Percentiles rank a stretch among this genome's conserved stretches.
phyloP scores from a whole-genome alignment of 2,329 filamentous ascomycete species.

The Aspergillus sp. region DNA sequence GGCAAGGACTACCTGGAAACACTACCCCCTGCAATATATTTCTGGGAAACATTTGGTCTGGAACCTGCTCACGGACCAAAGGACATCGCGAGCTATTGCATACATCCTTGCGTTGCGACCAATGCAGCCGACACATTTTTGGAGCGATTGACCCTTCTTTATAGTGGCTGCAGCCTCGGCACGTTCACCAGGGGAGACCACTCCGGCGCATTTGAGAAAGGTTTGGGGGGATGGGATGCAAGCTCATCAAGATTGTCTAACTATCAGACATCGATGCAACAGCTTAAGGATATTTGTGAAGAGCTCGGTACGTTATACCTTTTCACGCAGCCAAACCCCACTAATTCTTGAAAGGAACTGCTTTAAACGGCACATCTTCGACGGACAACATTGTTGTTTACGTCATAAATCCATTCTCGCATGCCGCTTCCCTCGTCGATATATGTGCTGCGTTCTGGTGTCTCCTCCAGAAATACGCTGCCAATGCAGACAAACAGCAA shows the following conservation, averaged over 20 bases:
- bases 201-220: conserved; percentile 44
- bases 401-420: conserved; percentile 61
- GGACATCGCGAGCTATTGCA: conserved; percentile 61
- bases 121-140: conserved; percentile 57
- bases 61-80: conserved; percentile 61
- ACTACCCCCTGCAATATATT: conserved; percentile 59
- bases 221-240: conserved; percentile 43
- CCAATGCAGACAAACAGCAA: conserved; percentile 39
- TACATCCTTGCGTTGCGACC: conserved; percentile 56
- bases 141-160: conserved; percentile 57
- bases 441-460: conserved; percentile 62
- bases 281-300: conserved; percentile 40
- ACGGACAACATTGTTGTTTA: conserved; percentile 59
- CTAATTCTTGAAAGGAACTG: conserved; percentile 35
- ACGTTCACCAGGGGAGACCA: conserved; percentile 51
- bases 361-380: conserved; percentile 38
- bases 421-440: conserved; percentile 51
- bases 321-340: not conserved
- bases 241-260: conserved; percentile 29
- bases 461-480: conserved; percentile 59
- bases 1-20: conserved; percentile 59
- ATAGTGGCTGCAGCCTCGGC: conserved; percentile 62
- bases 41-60: conserved; percentile 66
- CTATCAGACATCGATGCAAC: conserved; percentile 42
- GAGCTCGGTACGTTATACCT: conserved; percentile 38